Conservation (phyloP, 257 asterid genomes). For the Agastache rugosa region DNA sequence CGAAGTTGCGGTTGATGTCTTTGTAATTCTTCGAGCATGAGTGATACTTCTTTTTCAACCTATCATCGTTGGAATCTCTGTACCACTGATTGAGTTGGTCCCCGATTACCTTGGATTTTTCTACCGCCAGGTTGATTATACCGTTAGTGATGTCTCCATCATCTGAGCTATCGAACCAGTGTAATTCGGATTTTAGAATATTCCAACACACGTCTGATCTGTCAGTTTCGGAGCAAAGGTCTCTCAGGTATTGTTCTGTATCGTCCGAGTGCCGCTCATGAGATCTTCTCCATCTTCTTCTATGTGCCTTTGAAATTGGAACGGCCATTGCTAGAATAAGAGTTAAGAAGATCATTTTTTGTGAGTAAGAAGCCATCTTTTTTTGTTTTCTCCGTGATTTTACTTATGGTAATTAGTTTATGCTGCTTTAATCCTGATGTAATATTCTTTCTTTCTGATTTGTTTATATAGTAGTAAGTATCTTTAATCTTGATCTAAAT, state of each 20-base stretch:
- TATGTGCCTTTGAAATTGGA: conserved; percentile 13
- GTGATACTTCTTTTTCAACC: too few species aligned
- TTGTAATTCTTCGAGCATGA: too few species aligned
- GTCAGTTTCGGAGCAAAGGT: conserved; percentile 30
- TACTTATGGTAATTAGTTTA: background rate
- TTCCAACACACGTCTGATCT: conserved; percentile 28
- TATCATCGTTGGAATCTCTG: too few species aligned
- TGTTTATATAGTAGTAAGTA: background rate
- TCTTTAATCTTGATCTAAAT: background rate
- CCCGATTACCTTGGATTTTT: too few species aligned
- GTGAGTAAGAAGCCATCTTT: background rate
- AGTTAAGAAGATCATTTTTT: conserved; percentile 11
- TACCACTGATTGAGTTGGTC: too few species aligned
- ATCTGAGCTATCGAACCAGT: conserved; percentile 14
- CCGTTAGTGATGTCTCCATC: too few species aligned
- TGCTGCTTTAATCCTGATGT: background rate
- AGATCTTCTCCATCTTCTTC: background rate
- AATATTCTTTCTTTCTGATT: background rate
- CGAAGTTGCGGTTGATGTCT: too few species aligned
- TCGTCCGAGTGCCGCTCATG: too few species aligned
- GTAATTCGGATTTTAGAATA: conserved; percentile 17
- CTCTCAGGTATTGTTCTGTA: too few species aligned
- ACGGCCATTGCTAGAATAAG: conserved; percentile 9
- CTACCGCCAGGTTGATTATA: too few species aligned
- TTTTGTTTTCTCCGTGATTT: background rate